Evolutionary conservation across 1,139 yeast genomes (phyloP).

Genomic region (Diutina siamensis): DNA sequence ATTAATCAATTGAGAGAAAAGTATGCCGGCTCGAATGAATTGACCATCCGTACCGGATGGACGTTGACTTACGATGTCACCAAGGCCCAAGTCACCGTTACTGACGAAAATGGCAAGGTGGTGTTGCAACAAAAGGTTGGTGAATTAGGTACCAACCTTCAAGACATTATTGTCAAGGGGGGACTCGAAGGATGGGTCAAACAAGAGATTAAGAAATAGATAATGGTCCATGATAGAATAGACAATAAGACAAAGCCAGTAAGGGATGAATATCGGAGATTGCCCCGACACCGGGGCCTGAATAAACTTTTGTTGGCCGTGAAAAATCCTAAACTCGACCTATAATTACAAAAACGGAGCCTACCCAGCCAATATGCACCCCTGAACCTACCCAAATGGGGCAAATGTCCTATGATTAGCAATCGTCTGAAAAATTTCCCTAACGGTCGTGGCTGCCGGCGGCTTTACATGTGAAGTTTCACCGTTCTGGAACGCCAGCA

Average conservation of each 20-base stretch:
- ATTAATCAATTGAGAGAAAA: constrained; percentile 64
- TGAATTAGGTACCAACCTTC: constrained; percentile 88
- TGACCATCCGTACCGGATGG: constrained; percentile 94
- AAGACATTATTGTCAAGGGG: constrained; percentile 92
- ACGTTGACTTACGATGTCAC: constrained; percentile 88
- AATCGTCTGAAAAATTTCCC: too few relatives aligned
- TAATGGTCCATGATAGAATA: not conserved
- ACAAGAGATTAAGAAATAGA: constrained; percentile 11
- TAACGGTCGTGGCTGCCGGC: too few relatives aligned
- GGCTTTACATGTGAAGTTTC: too few relatives aligned
- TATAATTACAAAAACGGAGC: too few relatives aligned
- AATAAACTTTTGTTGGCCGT: too few relatives aligned
- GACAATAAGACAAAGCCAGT: not conserved
- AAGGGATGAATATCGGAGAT: too few relatives aligned
- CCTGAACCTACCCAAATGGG: too few relatives aligned
- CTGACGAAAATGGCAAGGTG: constrained; percentile 53
- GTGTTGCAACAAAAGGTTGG: constrained; percentile 82
- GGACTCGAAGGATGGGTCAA: constrained; percentile 98
- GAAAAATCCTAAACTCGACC: too few relatives aligned
- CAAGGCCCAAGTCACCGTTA: constrained; percentile 65
- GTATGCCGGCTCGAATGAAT: constrained; percentile 46
- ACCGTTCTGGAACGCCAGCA: too few relatives aligned
- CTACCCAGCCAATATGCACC: too few relatives aligned
- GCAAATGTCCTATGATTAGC: too few relatives aligned
- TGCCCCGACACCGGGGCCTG: too few relatives aligned